Percentiles rank a stretch among this genome's conserved stretches.
These are phyloP conservation scores for Tolypocladium paradoxum DNA, from an alignment of 2,329 filamentous ascomycete species.

Conservation along the genomic window DNA sequence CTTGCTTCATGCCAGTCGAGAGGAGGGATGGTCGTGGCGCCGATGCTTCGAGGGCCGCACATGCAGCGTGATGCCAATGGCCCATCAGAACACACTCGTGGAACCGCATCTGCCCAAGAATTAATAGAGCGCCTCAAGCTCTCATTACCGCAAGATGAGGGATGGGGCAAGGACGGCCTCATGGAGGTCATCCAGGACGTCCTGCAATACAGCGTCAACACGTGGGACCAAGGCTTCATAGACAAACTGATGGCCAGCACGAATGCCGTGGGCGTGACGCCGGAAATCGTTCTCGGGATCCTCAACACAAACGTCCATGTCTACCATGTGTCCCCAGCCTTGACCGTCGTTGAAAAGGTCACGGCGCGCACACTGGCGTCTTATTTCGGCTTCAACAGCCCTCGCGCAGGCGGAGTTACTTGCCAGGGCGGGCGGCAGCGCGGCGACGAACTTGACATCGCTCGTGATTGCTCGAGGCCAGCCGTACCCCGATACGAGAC, in stretches of 20 bases:
- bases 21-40: too few species aligned
- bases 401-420: constrained; percentile 60
- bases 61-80: constrained; percentile 18
- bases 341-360: constrained; percentile 77
- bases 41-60: too few species aligned
- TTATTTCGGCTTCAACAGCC: constrained; percentile 64
- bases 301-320: constrained; percentile 93
- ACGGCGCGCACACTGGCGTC: constrained; percentile 61
- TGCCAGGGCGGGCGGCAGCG: constrained; percentile 72
- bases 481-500: constrained; percentile 69
- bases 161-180: constrained; percentile 60
- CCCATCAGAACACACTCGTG: constrained; percentile 19
- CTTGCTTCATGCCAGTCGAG: too few species aligned
- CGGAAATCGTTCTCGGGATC: constrained; percentile 71
- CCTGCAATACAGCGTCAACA: constrained; percentile 82
- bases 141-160: constrained; percentile 41
- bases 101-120: background rate
- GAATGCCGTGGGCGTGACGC: constrained; percentile 75
- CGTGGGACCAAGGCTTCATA: constrained; percentile 94
- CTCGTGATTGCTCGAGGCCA: constrained; percentile 80
- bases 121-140: background rate
- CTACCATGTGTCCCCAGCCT: constrained; percentile 80
- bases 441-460: constrained; percentile 76
- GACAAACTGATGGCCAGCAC: constrained; percentile 91
- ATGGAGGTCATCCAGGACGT: constrained; percentile 59